Evolutionary conservation across 2,329 filamentous ascomycete species (phyloP).

Genomic region (Apiospora pterosperma): DNA sequence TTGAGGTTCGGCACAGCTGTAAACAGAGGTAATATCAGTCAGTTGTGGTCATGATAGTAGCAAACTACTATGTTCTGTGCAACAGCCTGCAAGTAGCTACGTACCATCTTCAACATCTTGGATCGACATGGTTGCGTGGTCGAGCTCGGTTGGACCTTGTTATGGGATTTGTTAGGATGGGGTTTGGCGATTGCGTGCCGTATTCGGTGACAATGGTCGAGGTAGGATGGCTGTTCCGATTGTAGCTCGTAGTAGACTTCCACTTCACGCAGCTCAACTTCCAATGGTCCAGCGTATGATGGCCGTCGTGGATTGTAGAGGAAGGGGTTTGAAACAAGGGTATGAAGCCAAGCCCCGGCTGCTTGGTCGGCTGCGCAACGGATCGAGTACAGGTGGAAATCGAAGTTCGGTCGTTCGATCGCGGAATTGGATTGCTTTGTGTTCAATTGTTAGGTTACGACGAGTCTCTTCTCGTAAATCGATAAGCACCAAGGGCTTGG

Average conservation of each 20-base stretch:
- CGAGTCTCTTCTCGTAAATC: not conserved
- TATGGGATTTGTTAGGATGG: not conserved
- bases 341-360: not conserved
- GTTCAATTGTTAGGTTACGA: not conserved
- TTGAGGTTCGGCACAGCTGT: conserved; percentile 69
- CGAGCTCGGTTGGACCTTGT: conserved; percentile 1
- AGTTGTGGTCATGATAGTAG: not conserved
- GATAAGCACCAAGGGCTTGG: not conserved
- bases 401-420: not conserved
- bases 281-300: not conserved
- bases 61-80: not conserved
- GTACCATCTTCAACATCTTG: conserved; percentile 4
- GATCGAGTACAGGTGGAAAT: not conserved
- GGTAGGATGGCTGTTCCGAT: not conserved
- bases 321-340: not conserved
- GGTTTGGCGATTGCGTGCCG: not conserved
- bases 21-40: not conserved
- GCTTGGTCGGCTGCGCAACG: not conserved
- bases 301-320: not conserved
- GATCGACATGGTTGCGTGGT: conserved; percentile 4
- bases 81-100: not conserved
- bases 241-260: not conserved
- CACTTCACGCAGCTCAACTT: not conserved
- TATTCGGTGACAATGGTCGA: not conserved
- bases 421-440: not conserved